These are phyloP conservation scores for Chaetomium sp. DNA, from an alignment of 2,329 filamentous ascomycete genomes.

Conservation along the genomic window DNA sequence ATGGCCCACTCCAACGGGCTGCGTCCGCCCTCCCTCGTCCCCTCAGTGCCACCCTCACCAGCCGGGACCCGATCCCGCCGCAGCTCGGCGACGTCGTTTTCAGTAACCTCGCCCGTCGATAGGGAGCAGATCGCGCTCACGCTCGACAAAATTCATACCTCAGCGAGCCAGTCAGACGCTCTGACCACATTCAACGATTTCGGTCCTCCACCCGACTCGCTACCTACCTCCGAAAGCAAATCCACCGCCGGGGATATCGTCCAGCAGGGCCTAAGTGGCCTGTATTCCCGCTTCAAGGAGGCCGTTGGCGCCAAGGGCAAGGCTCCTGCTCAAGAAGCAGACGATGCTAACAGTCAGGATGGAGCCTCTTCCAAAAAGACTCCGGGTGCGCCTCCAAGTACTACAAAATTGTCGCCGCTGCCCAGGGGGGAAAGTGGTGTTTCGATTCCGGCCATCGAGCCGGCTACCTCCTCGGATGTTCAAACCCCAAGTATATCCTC, in stretches of 20 bases:
- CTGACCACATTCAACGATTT: constrained; percentile 95
- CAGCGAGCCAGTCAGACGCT: constrained; percentile 76
- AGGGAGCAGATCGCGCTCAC: constrained; percentile 69
- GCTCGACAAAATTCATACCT: constrained; percentile 81
- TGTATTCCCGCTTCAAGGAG: constrained; percentile 80
- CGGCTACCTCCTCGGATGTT: constrained; percentile 29
- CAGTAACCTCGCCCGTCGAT: constrained; percentile 51
- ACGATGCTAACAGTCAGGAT: constrained; percentile 41
- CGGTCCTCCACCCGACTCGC: constrained; percentile 58
- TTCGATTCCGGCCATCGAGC: constrained; percentile 31
- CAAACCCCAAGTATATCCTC: constrained; percentile 34
- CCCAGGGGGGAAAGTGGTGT: constrained; percentile 25
- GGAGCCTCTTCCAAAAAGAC: constrained; percentile 38
- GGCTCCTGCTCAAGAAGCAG: constrained; percentile 24
- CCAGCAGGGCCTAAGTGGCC: constrained; percentile 78
- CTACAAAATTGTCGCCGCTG: constrained; percentile 29
- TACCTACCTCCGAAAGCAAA: constrained; percentile 58
- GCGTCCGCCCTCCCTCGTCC: constrained; percentile 12
- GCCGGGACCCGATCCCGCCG: constrained; percentile 26
- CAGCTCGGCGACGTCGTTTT: constrained; percentile 36
- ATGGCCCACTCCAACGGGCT: constrained; percentile 18
- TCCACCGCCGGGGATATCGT: constrained; percentile 65
- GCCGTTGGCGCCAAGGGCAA: constrained; percentile 65
- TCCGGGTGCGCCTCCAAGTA: constrained; percentile 34
- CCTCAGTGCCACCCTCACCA: constrained; percentile 17